Evolutionary conservation across 768 basidiomycete species (phyloP), one percentile per base, ranked within the genome.

Genomic region (Suillus brevipes): DNA sequence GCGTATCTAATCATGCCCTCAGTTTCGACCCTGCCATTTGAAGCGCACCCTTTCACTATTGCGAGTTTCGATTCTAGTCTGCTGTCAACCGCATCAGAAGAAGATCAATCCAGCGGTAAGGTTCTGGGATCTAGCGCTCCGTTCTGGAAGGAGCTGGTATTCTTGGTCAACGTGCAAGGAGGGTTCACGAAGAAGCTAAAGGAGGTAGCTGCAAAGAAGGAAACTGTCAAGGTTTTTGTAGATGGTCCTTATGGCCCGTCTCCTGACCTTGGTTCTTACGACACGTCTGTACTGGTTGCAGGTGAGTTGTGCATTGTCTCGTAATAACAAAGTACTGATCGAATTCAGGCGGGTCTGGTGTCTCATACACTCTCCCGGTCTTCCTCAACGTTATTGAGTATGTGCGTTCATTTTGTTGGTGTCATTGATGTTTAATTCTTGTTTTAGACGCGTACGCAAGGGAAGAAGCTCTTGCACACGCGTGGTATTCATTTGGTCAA

Each of bases 41-140:
- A 89, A 71, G 74, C 84, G 0, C 88, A 89, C 65, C 88, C 88
- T 2, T 89, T 89, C 73, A 87, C 87, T 0, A 87, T 89, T 62
- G 78, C 84, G 7, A 83, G 77, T n/a, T 70, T 81, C 9, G 76
- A 80, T 53, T 70, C 72, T 14, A 3, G 60, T 16, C 14, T 71
- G 6, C 73, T 75, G 64, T 18, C 64, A 37, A 1, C 65, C 31
- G 16, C 3, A 28, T 40, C 31, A 31, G 43, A 31, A 13, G 45
- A 37, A 16, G n/a, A 9, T 31, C 28, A 36, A 25, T 25, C 38
- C 16, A 28, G 40, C 14, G 12, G 18, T 14, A n/a, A 63, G 12
- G 20, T 36, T n/a, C 12, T 34, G 20, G 34, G 28, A 36, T 20
- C 36, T 4, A 62, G 64, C 50, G 3, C 18, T 20, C 63, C 65